Conservation (phyloP, 2,329 filamentous ascomycete species). For the Tolypocladium inflatum region DNA sequence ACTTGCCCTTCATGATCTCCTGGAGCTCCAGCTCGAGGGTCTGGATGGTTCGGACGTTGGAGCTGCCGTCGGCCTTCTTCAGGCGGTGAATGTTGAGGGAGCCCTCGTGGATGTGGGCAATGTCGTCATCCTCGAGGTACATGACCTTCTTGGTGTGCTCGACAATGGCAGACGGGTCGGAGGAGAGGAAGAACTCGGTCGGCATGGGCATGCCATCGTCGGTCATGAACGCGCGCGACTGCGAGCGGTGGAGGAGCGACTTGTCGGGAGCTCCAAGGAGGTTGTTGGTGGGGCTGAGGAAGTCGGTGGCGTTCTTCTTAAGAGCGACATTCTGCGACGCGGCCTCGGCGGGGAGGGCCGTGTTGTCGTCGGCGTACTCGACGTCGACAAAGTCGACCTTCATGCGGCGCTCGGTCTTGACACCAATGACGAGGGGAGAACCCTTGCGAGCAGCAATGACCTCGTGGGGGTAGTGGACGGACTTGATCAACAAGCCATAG, state of each 20-base stretch:
- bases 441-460: slow-evolving; percentile 97
- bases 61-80: slow-evolving; percentile 92
- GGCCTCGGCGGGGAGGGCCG: slow-evolving; percentile 78
- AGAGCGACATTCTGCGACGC: slow-evolving; percentile 94
- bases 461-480: slow-evolving; percentile 96
- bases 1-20: slow-evolving; percentile 99
- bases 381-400: slow-evolving; percentile 99
- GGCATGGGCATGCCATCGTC: slow-evolving; percentile 97
- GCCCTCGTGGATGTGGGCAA: slow-evolving; percentile 98
- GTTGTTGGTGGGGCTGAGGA: slow-evolving; percentile 50
- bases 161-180: slow-evolving; percentile 94
- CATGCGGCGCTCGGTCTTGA: slow-evolving; percentile 97
- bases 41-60: slow-evolving; percentile 96
- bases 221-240: slow-evolving; percentile 97
- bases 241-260: slow-evolving; percentile 93
- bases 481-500: slow-evolving; percentile 96
- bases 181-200: slow-evolving; percentile 98
- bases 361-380: slow-evolving; percentile 83
- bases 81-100: slow-evolving; percentile 98
- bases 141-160: slow-evolving; percentile 99
- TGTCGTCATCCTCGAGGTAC: slow-evolving; percentile 98
- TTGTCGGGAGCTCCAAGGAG: slow-evolving; percentile 90
- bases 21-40: slow-evolving; percentile 97
- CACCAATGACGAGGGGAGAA: slow-evolving; percentile 93
- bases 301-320: slow-evolving; percentile 71